Evolutionary conservation across 306 rosid genomes (phyloP).

Genomic region (Corylus americana): DNA sequence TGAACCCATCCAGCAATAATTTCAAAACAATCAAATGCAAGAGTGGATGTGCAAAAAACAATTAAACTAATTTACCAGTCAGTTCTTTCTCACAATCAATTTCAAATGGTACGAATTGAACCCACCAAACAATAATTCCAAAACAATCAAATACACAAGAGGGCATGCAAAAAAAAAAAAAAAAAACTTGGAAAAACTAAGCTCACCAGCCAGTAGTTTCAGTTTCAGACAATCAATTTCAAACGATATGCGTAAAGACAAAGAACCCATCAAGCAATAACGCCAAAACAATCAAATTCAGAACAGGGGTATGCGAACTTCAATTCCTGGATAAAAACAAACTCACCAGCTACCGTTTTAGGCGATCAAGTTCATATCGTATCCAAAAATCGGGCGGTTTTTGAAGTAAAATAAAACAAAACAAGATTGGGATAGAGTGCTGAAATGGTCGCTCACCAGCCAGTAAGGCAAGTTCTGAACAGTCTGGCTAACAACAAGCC

Average conservation of each 20-base stretch:
- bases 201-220: neutral
- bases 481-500: constrained; percentile 62
- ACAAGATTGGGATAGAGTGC: neutral
- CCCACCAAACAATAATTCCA: neutral
- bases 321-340: neutral
- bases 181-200: neutral
- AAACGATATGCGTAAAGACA: neutral
- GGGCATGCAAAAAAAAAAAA: neutral
- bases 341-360: constrained; percentile 3
- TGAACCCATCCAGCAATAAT: neutral
- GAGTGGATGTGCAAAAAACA: neutral
- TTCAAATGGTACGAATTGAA: constrained; percentile 1
- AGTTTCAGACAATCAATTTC: neutral
- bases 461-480: constrained; percentile 53
- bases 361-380: neutral
- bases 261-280: neutral
- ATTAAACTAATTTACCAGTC: neutral
- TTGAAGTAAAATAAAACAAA: neutral
- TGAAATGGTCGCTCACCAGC: constrained; percentile 42
- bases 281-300: neutral
- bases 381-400: neutral
- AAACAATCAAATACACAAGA: constrained; percentile 2
- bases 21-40: constrained; percentile 1
- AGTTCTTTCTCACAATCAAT: neutral
- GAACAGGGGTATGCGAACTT: neutral